Percentiles rank a stretch among this genome's conserved stretches.
phyloP scores from a whole-genome alignment of 1,284 basidiomycete genomes.

The Fomitopsis pinicola region DNA sequence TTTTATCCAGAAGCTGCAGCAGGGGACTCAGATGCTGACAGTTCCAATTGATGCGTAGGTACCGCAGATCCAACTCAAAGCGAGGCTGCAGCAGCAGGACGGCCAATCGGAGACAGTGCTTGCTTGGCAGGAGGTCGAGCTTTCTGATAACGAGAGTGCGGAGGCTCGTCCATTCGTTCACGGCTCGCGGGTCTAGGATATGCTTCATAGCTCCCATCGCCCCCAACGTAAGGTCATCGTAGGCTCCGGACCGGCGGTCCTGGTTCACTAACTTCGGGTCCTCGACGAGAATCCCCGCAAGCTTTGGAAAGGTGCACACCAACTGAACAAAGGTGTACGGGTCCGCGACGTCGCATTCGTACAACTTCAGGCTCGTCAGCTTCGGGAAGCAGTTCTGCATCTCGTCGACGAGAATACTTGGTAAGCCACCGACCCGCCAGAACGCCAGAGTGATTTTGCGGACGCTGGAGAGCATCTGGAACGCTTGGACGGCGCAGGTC shows the following conservation, averaged over 20 bases:
- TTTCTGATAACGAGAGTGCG: not conserved
- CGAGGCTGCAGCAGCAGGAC: not conserved
- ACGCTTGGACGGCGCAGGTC: not conserved
- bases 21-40: not conserved
- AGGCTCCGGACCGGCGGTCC: too few relatives aligned
- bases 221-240: not conserved
- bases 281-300: not conserved
- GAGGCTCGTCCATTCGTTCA: not conserved
- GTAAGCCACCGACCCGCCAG: not conserved
- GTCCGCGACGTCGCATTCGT: not conserved
- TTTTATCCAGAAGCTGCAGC: not conserved
- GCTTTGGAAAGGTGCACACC: not conserved
- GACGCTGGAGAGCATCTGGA: not conserved
- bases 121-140: not conserved
- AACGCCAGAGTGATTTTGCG: not conserved
- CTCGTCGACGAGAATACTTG: not conserved
- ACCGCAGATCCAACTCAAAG: not conserved
- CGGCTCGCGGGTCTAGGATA: not conserved
- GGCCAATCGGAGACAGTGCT: not conserved
- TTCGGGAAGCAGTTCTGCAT: not conserved
- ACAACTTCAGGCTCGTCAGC: not conserved
- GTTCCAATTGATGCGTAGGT: not conserved
- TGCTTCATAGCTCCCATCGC: not conserved
- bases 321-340: not conserved
- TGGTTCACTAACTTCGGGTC: not conserved